Conservation (phyloP, 208 protist genomes). For the Kentomonas sorsogonicus region DNA sequence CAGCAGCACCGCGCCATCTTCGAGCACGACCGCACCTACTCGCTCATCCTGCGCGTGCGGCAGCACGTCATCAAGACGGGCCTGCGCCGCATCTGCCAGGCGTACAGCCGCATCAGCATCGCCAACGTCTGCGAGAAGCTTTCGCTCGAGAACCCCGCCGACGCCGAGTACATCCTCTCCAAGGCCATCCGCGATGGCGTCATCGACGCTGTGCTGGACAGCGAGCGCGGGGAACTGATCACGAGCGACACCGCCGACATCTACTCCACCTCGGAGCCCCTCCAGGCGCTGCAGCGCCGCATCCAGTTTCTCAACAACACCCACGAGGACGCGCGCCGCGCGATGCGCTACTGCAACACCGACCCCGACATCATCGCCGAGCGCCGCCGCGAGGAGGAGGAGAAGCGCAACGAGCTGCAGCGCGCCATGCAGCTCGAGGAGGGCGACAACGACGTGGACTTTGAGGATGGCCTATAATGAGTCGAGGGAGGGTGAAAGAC, state of each 20-base stretch:
- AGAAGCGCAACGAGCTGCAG: conserved; percentile 56
- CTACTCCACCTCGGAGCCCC: conserved; percentile 95
- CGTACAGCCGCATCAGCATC: conserved; percentile 97
- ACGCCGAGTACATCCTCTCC: conserved; percentile 97
- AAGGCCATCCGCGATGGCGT: conserved; percentile 97
- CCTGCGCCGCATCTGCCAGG: conserved; percentile 94
- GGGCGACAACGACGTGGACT: conserved; percentile 67
- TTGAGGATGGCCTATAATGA: conserved; percentile 76
- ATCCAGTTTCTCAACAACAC: conserved; percentile 94
- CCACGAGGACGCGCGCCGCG: conserved; percentile 94
- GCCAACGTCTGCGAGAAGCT: conserved; percentile 95
- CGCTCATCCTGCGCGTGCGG: conserved; percentile 93
- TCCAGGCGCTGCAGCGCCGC: conserved; percentile 91
- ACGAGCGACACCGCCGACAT: conserved; percentile 93
- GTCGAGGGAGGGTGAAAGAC: background rate
- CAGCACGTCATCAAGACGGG: conserved; percentile 98
- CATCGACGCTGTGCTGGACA: conserved; percentile 96
- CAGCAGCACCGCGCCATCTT: conserved; percentile 88
- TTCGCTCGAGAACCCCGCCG: conserved; percentile 91
- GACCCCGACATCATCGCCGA: conserved; percentile 78
- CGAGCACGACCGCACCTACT: conserved; percentile 93
- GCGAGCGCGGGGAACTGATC: conserved; percentile 88
- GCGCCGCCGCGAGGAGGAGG: conserved; percentile 60
- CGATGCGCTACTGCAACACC: conserved; percentile 82
- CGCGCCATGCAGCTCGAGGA: conserved; percentile 67